Conservation (phyloP, 345 rosid species). For the Eucalyptus curtisii region DNA sequence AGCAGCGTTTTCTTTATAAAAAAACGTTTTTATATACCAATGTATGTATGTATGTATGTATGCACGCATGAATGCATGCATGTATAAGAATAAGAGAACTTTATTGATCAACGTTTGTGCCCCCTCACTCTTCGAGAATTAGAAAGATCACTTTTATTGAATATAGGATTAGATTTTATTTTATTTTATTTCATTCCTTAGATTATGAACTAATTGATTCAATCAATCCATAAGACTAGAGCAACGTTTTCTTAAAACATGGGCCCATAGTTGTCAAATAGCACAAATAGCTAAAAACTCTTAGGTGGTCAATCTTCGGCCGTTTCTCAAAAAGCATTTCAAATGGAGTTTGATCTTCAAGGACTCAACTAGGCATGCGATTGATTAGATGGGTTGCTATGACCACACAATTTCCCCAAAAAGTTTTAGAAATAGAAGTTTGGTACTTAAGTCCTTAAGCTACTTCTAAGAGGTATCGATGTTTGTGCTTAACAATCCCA, state of each 20-base stretch:
- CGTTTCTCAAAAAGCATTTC: too few species aligned
- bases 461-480: too few species aligned
- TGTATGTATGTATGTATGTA: not conserved
- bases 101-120: not conserved
- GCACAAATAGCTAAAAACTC: not conserved
- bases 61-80: not conserved
- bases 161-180: not conserved
- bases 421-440: too few species aligned
- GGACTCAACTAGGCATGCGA: too few species aligned
- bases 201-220: not conserved
- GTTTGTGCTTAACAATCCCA: too few species aligned
- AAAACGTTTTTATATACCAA: not conserved
- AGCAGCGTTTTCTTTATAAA: fast-evolving
- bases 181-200: not conserved
- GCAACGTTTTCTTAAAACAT: not conserved
- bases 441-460: too few species aligned
- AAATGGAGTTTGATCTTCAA: too few species aligned
- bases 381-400: too few species aligned
- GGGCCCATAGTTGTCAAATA: not conserved
- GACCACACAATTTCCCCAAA: too few species aligned
- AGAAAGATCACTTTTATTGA: not conserved
- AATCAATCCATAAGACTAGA: not conserved
- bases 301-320: too few species aligned
- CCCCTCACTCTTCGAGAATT: not conserved
- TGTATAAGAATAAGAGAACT: not conserved